phyloP scores from a whole-genome alignment of 768 basidiomycete species.

The Panus rudis region DNA sequence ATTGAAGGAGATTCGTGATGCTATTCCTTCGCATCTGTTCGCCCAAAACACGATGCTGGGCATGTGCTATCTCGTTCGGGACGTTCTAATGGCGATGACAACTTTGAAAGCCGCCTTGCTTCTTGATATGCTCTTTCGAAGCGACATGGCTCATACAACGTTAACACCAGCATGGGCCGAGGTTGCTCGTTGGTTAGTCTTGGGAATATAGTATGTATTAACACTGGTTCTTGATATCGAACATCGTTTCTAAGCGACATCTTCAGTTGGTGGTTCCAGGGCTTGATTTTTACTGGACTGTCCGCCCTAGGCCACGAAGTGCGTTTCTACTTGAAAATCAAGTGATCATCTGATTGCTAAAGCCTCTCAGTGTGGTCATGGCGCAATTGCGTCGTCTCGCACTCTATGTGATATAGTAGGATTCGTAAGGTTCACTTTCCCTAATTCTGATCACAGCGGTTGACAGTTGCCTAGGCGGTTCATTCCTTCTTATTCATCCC shows the following conservation, averaged over 20 bases:
- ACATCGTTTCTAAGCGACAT: not conserved
- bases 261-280: slow-evolving; percentile 20
- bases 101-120: not conserved
- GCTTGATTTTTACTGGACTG: slow-evolving; percentile 17
- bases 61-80: slow-evolving; percentile 2
- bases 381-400: slow-evolving; percentile 13
- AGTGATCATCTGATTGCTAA: not conserved
- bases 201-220: slow-evolving; percentile 3
- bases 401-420: slow-evolving; percentile 15
- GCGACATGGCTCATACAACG: too few species aligned
- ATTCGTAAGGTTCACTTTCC: slow-evolving; percentile 1
- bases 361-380: slow-evolving; percentile 14
- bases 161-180: not conserved
- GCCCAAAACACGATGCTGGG: not conserved
- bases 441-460: not conserved
- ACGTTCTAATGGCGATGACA: slow-evolving; percentile 1
- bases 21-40: slow-evolving; percentile 3
- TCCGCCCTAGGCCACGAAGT: slow-evolving; percentile 22
- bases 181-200: not conserved
- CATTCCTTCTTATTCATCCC: slow-evolving; percentile 11
- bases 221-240: not conserved
- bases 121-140: slow-evolving; percentile 1
- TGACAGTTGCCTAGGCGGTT: not conserved
- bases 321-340: not conserved
- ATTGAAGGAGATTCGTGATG: slow-evolving; percentile 3